Evolutionary conservation across 2,329 filamentous ascomycete species (phyloP).

Genomic region (Colletotrichum sp.): DNA sequence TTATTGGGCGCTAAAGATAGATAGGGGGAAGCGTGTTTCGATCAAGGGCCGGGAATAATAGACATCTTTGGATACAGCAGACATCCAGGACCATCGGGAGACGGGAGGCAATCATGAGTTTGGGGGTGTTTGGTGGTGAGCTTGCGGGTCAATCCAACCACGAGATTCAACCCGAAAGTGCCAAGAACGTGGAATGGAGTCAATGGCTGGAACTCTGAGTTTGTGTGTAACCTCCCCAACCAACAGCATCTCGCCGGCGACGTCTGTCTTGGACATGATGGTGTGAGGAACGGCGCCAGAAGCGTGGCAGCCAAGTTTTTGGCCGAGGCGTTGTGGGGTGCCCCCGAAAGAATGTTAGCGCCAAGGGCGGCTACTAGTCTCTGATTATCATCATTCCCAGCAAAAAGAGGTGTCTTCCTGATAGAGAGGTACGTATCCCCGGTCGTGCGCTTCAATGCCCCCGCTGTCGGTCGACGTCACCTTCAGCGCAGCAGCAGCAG

Average conservation of each 20-base stretch:
- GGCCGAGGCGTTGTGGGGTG: not conserved
- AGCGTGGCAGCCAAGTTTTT: constrained; percentile 9
- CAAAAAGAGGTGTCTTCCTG: fast-evolving
- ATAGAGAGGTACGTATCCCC: not conserved
- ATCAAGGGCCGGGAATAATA: not conserved
- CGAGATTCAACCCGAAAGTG: not conserved
- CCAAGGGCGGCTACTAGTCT: not conserved
- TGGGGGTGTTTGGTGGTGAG: not conserved
- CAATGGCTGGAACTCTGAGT: not conserved
- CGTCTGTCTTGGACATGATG: not conserved
- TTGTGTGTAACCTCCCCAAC: not conserved
- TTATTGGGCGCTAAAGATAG: not conserved
- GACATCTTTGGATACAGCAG: not conserved
- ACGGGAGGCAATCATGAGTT: not conserved
- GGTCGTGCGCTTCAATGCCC: not conserved
- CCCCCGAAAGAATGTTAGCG: not conserved
- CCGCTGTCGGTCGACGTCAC: constrained; percentile 17
- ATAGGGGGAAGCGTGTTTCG: not conserved
- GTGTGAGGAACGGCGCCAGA: not conserved
- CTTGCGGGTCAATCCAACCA: not conserved
- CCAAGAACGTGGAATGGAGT: not conserved
- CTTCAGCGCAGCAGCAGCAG: not conserved
- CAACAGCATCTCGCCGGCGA: not conserved
- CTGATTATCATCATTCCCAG: not conserved
- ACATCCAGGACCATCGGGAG: not conserved